Evolutionary conservation across 2,329 filamentous ascomycete genomes (phyloP), one percentile per base, ranked within the genome.

Genomic region (Lasiodiplodia theobromae): DNA sequence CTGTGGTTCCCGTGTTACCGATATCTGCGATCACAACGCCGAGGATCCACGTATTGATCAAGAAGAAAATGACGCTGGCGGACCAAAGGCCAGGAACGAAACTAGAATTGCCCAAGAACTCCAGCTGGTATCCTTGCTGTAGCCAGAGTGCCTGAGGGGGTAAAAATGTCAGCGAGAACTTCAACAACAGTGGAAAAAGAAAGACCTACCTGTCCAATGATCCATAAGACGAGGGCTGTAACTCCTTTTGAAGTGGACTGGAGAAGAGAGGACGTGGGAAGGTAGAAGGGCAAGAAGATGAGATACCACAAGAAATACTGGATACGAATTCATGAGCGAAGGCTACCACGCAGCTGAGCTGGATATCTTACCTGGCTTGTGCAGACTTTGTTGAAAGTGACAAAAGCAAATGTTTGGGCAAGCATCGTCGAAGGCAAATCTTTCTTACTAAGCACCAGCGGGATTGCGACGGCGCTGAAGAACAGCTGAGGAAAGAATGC

Each of bases 271-370:
- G 94, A 97, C 47, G 82, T 82, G 0, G 95, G 94, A 0, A 99
- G 89, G 77, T 97, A 97, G 62, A 97, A 90, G 0, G 96, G 96
- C 2, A 98, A 84, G 73, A 99, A 92, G 72, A 97, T 88, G 80
- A 97, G 90, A 80, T 99, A 98, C 96, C 96, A 99, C 62, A 99
- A 87, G 79, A 99, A 99, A 79, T 99, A 99, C 93, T 97, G 62
- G 6, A 25, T 60, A 38, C 70, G 52, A 70, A 64, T 58, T 53
- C 7, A 51, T 16, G 14, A 47, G 44, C 14, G 5, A 7, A 7
- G 34, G 14, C 18, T 3, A 49, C 12, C 10, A 6, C 16, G 14
- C 6, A 40, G 14, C 38, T 25, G 18, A 25, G 10, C 14, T 2
- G 23, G 21, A 44, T 14, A 28, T 77, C 86, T 71, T 86, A 96